Evolutionary conservation across 2,329 filamentous ascomycete species (phyloP).

Genomic region (Cercospora sesami): DNA sequence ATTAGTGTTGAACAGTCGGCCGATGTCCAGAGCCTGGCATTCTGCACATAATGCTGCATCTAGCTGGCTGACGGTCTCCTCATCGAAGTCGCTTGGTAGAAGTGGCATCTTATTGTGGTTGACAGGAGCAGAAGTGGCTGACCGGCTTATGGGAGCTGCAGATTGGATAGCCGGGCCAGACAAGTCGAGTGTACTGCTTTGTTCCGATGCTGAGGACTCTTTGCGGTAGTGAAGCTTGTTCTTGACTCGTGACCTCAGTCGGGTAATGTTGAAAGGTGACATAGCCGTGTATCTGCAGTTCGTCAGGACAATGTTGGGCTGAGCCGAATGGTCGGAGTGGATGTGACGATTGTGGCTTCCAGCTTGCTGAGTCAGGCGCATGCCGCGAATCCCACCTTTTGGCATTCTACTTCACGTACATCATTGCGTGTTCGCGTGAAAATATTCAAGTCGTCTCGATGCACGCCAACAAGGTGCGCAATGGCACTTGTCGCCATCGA

Average conservation of each 20-base stretch:
- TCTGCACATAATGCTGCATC: not conserved
- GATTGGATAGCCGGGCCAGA: not conserved
- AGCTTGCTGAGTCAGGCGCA: too few relatives aligned
- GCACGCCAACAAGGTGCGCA: too few relatives aligned
- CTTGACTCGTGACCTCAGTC: not conserved
- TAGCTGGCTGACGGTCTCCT: not conserved
- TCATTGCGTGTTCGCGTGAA: not conserved
- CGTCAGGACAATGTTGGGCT: not conserved
- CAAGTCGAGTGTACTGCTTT: not conserved
- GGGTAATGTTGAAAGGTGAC: not conserved
- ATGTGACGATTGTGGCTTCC: too few relatives aligned
- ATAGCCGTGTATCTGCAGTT: not conserved
- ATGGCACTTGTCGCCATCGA: too few relatives aligned
- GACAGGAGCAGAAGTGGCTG: not conserved
- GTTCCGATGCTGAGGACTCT: not conserved
- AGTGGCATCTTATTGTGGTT: not conserved
- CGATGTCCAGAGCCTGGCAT: not conserved
- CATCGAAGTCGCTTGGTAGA: not conserved
- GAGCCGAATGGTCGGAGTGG: too few relatives aligned
- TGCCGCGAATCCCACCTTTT: not conserved
- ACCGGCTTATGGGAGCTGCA: not conserved
- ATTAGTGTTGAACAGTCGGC: not conserved
- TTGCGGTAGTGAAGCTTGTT: not conserved
- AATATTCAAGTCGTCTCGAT: too few relatives aligned
- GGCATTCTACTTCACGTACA: not conserved